Evolutionary conservation across 2,329 filamentous ascomycete genomes (phyloP), one percentile per base, ranked within the genome.

Genomic region (Xylariaceae sp.): DNA sequence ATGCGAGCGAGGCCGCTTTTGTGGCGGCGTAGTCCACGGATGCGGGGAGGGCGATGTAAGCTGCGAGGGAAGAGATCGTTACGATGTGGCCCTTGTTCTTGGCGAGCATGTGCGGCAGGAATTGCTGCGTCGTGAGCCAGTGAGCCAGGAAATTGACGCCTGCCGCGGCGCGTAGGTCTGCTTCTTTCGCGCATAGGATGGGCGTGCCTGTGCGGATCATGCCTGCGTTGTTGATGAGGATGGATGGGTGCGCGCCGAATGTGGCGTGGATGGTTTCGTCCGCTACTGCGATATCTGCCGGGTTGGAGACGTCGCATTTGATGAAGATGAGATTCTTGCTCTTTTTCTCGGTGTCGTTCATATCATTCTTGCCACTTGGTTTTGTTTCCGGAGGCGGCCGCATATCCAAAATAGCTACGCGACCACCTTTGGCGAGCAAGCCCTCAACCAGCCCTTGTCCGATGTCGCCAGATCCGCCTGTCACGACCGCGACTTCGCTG

Each of bases 181-280:
- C 36, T 22, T 45, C 43, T 27, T 25, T 19, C 32, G 40, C 29
- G 37, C 40, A 36, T 21, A 40, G 43, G 37, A 40, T 45, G 14
- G 37, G 34, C 14, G 21, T 45, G n/a, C n/a, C n/a, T 8, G 43
- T 36, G 27, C 37, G 43, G 6, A 45, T 36, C 25, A 40, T 40
- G 37, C 40, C 40, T 10, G 40, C 40, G 19, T 43, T 43, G 14
- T 43, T 43, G 40, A 43, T 43, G 21, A 43, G 40, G 12, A 43
- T 37, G 10, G 32, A 36, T 2, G 40, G 43, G 17, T 34, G 29
- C n/a, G n/a, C n/a, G 3, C 43, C 27, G 22, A 40, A 22, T 4
- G 19, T 34, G 11, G 22, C 37, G 6, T 21, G 27, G n/a, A 45
- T 40, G n/a, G 17, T n/a, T 5, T 36, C 20, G 6, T 19, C 22